Evolutionary conservation across 768 basidiomycete genomes (phyloP), one percentile per base, ranked within the genome.

Genomic region (Aureoboletus auriporus): DNA sequence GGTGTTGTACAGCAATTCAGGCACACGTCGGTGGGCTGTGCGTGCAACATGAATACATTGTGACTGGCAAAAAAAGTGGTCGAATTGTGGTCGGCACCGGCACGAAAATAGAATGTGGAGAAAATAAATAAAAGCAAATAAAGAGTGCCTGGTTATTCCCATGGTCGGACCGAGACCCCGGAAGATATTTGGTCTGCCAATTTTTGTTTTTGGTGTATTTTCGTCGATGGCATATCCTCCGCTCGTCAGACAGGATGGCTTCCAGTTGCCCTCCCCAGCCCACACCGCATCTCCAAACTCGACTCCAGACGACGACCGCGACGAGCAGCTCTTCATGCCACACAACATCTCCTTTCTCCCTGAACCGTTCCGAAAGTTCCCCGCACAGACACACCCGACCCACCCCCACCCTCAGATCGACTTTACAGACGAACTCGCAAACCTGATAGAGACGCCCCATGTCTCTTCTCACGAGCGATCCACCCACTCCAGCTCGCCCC

Each of bases 391-490:
- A 5, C 31, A 72, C 29, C 31, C 53, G 0, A 55, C 57, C 10
- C 59, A 49, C 3, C 42, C 27, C 1, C 28, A 58, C 1, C 59
- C 57, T 37, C 52, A 37, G 55, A 74, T 78, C 63, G 84, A 88
- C 65, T 80, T 87, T 55, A 68, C 72, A 35, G 85, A 88, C 65
- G 88, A 89, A 53, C 77, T 88, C 30, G 83, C 79, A 1, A 74
- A 66, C 9, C 74, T 86, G 52, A 81, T 84, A 65, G 72, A 66
- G 47, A 55, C 68, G 1, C 54, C 60, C 4, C 64, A 65, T 49
- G 39, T 55, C 31, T 43, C 60, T 17, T 67, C 74, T 9, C 67
- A 73, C 42, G 76, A 75, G 30, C 70, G 73, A 51, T 71, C 73
- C 0, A 73, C 73, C n/a, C 70, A 74, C 40, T 65, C 70, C 8